Evolutionary conservation across 2,329 filamentous ascomycete genomes (phyloP).

Genomic region (Aplosporella prunicola): DNA sequence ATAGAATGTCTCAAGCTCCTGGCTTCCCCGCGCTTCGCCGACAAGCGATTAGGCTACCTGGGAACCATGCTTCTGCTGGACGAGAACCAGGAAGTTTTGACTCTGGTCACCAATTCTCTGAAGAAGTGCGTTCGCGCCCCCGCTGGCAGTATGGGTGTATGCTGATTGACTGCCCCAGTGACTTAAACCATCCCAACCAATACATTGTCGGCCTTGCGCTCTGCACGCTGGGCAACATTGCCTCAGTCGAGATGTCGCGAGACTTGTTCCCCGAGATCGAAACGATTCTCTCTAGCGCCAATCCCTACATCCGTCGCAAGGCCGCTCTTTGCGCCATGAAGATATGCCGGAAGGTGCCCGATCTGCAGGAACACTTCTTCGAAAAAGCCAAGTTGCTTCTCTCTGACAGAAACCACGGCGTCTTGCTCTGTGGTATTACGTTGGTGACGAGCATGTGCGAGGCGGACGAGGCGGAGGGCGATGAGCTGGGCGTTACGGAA

Average conservation of each 20-base stretch:
- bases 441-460: slow-evolving; percentile 88
- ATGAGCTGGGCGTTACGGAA: slow-evolving; percentile 81
- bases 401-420: slow-evolving; percentile 90
- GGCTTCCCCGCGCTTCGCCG: slow-evolving; percentile 91
- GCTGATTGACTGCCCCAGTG: slow-evolving; percentile 46
- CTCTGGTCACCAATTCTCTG: slow-evolving; percentile 91
- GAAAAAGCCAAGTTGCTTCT: slow-evolving; percentile 86
- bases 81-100: slow-evolving; percentile 97
- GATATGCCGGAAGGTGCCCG: slow-evolving; percentile 95
- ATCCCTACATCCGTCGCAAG: slow-evolving; percentile 97
- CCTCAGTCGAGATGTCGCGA: slow-evolving; percentile 95
- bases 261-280: slow-evolving; percentile 96
- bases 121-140: slow-evolving; percentile 70
- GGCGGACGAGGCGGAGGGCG: slow-evolving; percentile 83
- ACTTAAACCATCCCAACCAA: slow-evolving; percentile 93
- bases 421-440: slow-evolving; percentile 84
- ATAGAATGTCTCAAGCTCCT: slow-evolving; percentile 98
- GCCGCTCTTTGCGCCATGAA: slow-evolving; percentile 98
- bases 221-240: slow-evolving; percentile 94
- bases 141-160: neutral
- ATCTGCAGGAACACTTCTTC: slow-evolving; percentile 92
- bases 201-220: slow-evolving; percentile 95
- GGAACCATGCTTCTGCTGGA: slow-evolving; percentile 93
- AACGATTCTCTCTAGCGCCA: slow-evolving; percentile 78
- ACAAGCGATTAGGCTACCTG: slow-evolving; percentile 91